Conservation (phyloP, 1,139 yeast genomes). For the Geotrichum carabidarum region DNA sequence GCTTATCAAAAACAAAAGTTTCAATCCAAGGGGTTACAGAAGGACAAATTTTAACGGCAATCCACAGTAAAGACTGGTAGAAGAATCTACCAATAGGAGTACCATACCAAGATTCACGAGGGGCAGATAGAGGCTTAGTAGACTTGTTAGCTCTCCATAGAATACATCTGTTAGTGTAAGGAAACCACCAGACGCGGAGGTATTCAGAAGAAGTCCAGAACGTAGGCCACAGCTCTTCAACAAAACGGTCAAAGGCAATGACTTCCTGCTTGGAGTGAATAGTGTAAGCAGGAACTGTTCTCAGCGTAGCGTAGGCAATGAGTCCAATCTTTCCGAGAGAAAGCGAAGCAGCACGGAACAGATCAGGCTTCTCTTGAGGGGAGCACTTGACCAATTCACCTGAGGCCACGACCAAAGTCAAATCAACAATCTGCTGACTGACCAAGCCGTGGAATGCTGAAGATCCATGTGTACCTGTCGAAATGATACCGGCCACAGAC, state of each 20-base stretch:
- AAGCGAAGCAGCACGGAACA: constrained; percentile 78
- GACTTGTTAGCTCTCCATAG: constrained; percentile 85
- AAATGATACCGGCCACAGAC: constrained; percentile 86
- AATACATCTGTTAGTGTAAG: constrained; percentile 78
- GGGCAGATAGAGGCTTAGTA: constrained; percentile 57
- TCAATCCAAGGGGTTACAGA: constrained; percentile 79
- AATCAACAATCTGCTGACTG: constrained; percentile 76
- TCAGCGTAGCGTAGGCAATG: constrained; percentile 78
- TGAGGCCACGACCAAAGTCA: constrained; percentile 57
- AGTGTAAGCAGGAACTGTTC: constrained; percentile 80
- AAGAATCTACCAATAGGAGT: constrained; percentile 69
- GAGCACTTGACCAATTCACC: constrained; percentile 73
- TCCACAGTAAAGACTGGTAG: constrained; percentile 73
- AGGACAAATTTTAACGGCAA: constrained; percentile 69
- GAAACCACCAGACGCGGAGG: constrained; percentile 96
- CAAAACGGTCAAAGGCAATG: constrained; percentile 64
- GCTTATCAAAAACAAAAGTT: constrained; percentile 74
- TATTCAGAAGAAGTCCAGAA: constrained; percentile 90
- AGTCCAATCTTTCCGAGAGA: constrained; percentile 91
- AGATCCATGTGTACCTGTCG: constrained; percentile 96
- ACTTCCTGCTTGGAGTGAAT: constrained; percentile 79
- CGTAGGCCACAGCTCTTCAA: constrained; percentile 50
- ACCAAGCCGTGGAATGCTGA: constrained; percentile 89
- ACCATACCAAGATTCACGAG: constrained; percentile 81
- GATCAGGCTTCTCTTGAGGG: constrained; percentile 57